phyloP scores from a whole-genome alignment of 2,329 filamentous ascomycete genomes.

The Cladosporium sp. region DNA sequence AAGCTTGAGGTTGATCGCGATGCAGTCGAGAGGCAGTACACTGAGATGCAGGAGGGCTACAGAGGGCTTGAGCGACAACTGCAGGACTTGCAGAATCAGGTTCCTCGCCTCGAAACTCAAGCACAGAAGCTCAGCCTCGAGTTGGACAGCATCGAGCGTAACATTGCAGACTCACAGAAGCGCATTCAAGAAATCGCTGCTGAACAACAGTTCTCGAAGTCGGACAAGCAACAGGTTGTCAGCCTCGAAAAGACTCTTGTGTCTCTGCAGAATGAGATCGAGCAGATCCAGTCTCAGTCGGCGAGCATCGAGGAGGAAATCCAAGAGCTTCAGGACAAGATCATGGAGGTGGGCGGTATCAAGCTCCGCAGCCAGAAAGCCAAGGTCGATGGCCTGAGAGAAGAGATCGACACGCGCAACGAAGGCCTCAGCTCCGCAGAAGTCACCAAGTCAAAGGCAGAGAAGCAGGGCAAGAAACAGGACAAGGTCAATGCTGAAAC shows the following conservation, averaged over 20 bases:
- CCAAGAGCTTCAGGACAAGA: slow-evolving; percentile 88
- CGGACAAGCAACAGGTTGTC: slow-evolving; percentile 72
- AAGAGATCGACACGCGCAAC: slow-evolving; percentile 75
- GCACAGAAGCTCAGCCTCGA: slow-evolving; percentile 91
- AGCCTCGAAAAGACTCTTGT: slow-evolving; percentile 76
- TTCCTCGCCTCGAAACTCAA: slow-evolving; percentile 82
- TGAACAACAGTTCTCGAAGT: slow-evolving; percentile 77
- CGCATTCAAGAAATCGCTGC: slow-evolving; percentile 80
- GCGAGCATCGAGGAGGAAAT: slow-evolving; percentile 90
- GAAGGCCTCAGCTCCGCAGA: slow-evolving; percentile 86
- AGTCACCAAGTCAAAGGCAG: slow-evolving; percentile 84
- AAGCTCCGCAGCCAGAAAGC: slow-evolving; percentile 86
- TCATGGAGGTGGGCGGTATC: slow-evolving; percentile 97
- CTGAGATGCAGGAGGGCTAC: slow-evolving; percentile 81
- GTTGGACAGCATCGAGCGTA: slow-evolving; percentile 80
- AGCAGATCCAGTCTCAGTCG: slow-evolving; percentile 80
- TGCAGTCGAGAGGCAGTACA: slow-evolving; percentile 76
- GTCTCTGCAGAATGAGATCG: slow-evolving; percentile 73
- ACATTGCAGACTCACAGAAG: slow-evolving; percentile 78
- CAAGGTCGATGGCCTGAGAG: slow-evolving; percentile 85
- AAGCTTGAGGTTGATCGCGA: slow-evolving; percentile 89
- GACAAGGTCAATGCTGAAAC: slow-evolving; percentile 80
- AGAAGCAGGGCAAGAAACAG: slow-evolving; percentile 86
- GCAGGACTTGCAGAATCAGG: slow-evolving; percentile 70
- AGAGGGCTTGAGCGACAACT: slow-evolving; percentile 74